Evolutionary conservation across 83 land plant species (phyloP), one percentile per base, ranked within the genome.

Genomic region (Picea mariana): DNA sequence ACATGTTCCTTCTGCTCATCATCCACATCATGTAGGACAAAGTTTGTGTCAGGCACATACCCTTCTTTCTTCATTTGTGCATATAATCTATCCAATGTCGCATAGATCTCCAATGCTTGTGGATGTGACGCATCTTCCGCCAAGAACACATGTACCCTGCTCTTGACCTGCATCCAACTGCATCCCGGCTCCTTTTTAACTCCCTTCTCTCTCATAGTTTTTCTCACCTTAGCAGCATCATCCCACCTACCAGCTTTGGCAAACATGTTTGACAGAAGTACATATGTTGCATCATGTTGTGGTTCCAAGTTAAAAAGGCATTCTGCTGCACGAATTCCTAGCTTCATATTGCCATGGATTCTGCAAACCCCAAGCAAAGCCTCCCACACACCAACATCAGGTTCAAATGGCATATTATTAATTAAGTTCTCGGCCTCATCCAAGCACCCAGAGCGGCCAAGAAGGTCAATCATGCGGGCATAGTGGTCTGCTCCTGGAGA

Each of bases 21-120:
- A 15, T 75, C 78, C 78, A 75, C 78, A 75, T 75, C 78, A 75
- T 75, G 78, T 15, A 75, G 34, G 27, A 75, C 78, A 75, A 47
- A 75, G 21, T 47, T 49, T 23, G 31, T 75, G 60, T 75, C 9
- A 75, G 78, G 78, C 60, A 75, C 60, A 49, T 75, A 75, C 21
- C 78, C 78, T 49, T 49, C 78, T 59, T 49, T 52, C 60, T 49
- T 75, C 60, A 75, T 75, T 26, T n/a, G 59, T 49, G 15, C 16
- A 3, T 21, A 15, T 49, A 75, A 27, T 49, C 18, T 75, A 11
- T 75, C 27, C 26, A 75, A 49, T 49, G 60, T 47, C 21, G 78
- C 60, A 47, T 47, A 75, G 24, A 73, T 73, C 21, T 73, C 77
- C 21, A 73, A 44, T n/a, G 77, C 59, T 75, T 75, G 59, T 75